Conservation (phyloP, 2,329 filamentous ascomycete species). For the Pyrenophora seminiperda region DNA sequence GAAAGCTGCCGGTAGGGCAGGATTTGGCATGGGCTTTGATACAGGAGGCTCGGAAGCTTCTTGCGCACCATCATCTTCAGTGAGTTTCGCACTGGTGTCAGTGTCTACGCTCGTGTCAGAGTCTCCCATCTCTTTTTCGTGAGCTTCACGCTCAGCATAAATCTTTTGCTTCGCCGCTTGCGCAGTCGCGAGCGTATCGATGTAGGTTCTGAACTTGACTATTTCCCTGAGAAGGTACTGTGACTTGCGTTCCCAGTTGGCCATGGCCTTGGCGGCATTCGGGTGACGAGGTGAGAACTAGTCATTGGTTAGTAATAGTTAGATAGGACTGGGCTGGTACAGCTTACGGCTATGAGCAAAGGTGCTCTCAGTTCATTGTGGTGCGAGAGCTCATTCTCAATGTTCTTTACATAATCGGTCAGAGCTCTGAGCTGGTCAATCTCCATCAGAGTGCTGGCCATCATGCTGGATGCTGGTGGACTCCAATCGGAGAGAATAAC, state of each 20-base stretch:
- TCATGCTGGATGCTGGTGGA: constrained; percentile 88
- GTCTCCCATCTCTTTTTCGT: constrained; percentile 25
- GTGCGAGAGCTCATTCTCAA: constrained; percentile 81
- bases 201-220: constrained; percentile 95
- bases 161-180: constrained; percentile 72
- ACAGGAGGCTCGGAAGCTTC: constrained; percentile 33
- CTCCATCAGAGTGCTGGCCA: constrained; percentile 78
- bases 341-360: constrained; percentile 77
- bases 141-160: constrained; percentile 54
- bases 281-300: constrained; percentile 80
- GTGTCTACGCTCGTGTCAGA: constrained; percentile 15
- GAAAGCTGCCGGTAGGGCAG: constrained; percentile 8
- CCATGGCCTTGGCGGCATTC: constrained; percentile 83
- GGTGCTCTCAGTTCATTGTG: constrained; percentile 88
- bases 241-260: constrained; percentile 97
- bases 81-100: constrained; percentile 11
- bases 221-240: constrained; percentile 90
- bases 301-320: constrained; percentile 18
- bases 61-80: constrained; percentile 44
- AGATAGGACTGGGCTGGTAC: background rate
- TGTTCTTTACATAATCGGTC: constrained; percentile 77
- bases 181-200: constrained; percentile 79
- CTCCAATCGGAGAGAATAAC: constrained; percentile 85
- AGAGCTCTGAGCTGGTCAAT: constrained; percentile 79
- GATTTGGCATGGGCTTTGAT: constrained; percentile 6